Conservation (phyloP, 352 stramenopile genomes). For the Phytophthora sansomeana region DNA sequence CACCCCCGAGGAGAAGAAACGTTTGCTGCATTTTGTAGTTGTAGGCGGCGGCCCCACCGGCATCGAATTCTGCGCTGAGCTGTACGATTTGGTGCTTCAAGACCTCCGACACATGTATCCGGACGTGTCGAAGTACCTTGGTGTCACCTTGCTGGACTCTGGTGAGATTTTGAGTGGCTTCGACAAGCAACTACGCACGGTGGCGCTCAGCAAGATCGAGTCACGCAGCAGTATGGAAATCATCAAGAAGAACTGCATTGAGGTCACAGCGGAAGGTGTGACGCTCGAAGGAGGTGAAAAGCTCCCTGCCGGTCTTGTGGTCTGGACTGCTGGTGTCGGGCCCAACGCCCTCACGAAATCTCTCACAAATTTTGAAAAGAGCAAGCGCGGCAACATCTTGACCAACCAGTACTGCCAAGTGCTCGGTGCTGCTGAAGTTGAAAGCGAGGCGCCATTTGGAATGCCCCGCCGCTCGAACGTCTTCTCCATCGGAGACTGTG, state of each 20-base stretch:
- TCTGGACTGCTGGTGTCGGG: slow-evolving; percentile 83
- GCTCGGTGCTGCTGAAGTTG: slow-evolving; percentile 63
- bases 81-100: slow-evolving; percentile 94
- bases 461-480: slow-evolving; percentile 85
- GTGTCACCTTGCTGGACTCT: slow-evolving; percentile 76
- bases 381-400: slow-evolving; percentile 81
- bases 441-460: slow-evolving; percentile 60
- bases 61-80: slow-evolving; percentile 96
- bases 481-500: slow-evolving; percentile 96
- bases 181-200: slow-evolving; percentile 69
- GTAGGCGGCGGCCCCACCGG: slow-evolving; percentile 96
- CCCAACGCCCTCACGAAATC: slow-evolving; percentile 86
- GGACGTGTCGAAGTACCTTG: slow-evolving; percentile 72
- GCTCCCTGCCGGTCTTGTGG: slow-evolving; percentile 70
- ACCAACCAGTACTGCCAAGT: slow-evolving; percentile 89
- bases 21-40: slow-evolving; percentile 97
- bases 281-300: slow-evolving; percentile 65
- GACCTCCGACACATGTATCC: slow-evolving; percentile 92
- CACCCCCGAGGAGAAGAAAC: slow-evolving; percentile 81
- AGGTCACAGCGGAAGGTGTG: slow-evolving; percentile 70
- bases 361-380: slow-evolving; percentile 75
- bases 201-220: slow-evolving; percentile 81
- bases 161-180: slow-evolving; percentile 81
- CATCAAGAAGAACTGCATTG: slow-evolving; percentile 82
- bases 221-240: slow-evolving; percentile 83